A percentile compares a stretch with the other conserved stretches of the same genome.
Evolutionary conservation across 1,139 yeast species (phyloP).

Genomic region (Blastobotrys apis): DNA sequence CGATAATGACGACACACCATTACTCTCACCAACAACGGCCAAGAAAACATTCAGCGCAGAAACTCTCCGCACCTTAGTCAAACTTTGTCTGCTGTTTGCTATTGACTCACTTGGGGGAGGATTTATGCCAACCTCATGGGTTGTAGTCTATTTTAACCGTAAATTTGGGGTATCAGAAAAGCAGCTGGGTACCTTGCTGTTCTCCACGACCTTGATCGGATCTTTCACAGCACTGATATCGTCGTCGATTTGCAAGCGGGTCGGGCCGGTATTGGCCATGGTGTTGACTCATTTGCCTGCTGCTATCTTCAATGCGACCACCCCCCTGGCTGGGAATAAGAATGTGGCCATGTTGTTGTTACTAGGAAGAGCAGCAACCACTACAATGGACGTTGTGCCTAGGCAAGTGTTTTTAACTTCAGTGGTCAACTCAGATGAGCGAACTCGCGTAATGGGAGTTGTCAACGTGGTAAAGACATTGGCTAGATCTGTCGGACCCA

Average conservation of each 20-base stretch:
- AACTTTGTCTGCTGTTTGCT: constrained; percentile 52
- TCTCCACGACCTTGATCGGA: constrained; percentile 54
- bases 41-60: constrained; percentile 10
- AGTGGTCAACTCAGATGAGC: constrained; percentile 56
- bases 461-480: constrained; percentile 83
- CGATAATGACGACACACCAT: constrained; percentile 11
- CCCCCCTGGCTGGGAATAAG: constrained; percentile 41
- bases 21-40: constrained; percentile 2
- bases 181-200: constrained; percentile 50
- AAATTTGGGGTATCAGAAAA: constrained; percentile 32
- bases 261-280: constrained; percentile 80
- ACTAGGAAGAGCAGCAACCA: constrained; percentile 50
- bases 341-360: constrained; percentile 37
- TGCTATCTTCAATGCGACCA: constrained; percentile 56
- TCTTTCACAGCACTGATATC: constrained; percentile 66
- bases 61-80: constrained; percentile 28
- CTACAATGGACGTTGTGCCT: constrained; percentile 89
- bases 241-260: constrained; percentile 57
- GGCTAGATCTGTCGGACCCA: constrained; percentile 78
- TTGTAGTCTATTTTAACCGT: constrained; percentile 62
- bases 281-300: constrained; percentile 77
- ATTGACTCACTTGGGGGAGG: constrained; percentile 83
- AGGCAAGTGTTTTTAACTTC: constrained; percentile 74
- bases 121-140: constrained; percentile 84
- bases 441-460: constrained; percentile 76